Evolutionary conservation across 2,329 filamentous ascomycete species (phyloP).

Genomic region (Rhynchosporium agropyri): DNA sequence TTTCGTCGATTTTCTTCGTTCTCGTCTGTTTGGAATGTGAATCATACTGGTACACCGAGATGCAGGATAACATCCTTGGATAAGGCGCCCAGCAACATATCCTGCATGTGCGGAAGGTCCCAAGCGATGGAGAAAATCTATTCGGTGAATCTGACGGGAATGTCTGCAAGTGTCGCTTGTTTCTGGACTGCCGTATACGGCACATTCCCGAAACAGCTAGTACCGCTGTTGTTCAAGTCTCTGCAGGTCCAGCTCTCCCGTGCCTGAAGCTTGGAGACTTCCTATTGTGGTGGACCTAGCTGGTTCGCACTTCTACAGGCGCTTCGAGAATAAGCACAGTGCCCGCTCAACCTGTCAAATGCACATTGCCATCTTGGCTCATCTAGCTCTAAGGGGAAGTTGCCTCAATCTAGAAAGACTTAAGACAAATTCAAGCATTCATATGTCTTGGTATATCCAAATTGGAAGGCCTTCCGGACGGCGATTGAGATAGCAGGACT

Average conservation of each 20-base stretch:
- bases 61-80: background rate
- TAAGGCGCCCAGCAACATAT: background rate
- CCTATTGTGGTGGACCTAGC: background rate
- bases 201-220: constrained; percentile 7
- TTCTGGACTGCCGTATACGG: constrained; percentile 3
- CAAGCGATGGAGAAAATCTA: background rate
- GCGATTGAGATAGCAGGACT: background rate
- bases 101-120: constrained; percentile 1
- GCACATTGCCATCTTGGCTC: constrained; percentile 8
- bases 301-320: constrained; percentile 12
- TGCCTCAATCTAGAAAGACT: constrained; percentile 5
- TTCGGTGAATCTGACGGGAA: background rate
- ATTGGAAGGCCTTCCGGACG: background rate
- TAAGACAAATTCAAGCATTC: background rate
- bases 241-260: background rate
- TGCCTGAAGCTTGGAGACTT: background rate
- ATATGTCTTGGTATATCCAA: constrained; percentile 8
- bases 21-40: no score
- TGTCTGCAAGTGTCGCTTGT: background rate
- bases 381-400: constrained; percentile 13
- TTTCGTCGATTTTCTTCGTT: no score
- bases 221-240: background rate
- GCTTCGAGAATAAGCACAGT: constrained; percentile 2
- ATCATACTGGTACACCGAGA: no score
- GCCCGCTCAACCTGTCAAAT: background rate